Percentiles rank a stretch among this genome's conserved stretches.
phyloP scores from a whole-genome alignment of 352 stramenopile genomes.

The Phytophthora chlamydospora region DNA sequence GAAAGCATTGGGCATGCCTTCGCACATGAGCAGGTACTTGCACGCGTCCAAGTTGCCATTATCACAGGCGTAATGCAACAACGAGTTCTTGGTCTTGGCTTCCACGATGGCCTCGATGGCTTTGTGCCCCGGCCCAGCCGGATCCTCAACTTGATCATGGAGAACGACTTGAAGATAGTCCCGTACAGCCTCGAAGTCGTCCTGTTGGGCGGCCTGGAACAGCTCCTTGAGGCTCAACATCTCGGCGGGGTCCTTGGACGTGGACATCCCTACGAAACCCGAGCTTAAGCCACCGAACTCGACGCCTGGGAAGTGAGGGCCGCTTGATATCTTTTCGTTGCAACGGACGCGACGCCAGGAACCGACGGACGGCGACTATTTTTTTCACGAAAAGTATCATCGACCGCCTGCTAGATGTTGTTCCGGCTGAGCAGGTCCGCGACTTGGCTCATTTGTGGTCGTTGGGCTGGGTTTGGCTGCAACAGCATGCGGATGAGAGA shows the following conservation, averaged over 20 bases:
- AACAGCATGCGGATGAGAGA: constrained; percentile 72
- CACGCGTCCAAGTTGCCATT: constrained; percentile 85
- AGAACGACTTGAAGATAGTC: constrained; percentile 67
- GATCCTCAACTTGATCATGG: constrained; percentile 31
- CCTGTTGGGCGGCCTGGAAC: constrained; percentile 70
- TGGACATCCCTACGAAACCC: neutral
- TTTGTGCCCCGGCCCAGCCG: constrained; percentile 7
- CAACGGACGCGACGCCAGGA: constrained; percentile 25
- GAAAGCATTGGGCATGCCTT: constrained; percentile 59
- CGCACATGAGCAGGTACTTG: constrained; percentile 81
- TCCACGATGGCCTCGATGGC: constrained; percentile 56
- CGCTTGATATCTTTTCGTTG: constrained; percentile 24
- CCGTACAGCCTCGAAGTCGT: constrained; percentile 65
- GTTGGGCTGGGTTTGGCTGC: constrained; percentile 59
- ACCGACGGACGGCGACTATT: constrained; percentile 17
- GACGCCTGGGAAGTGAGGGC: constrained; percentile 11
- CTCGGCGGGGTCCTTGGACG: constrained; percentile 22
- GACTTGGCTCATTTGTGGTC: constrained; percentile 64
- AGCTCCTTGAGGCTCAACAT: constrained; percentile 64
- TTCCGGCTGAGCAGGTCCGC: constrained; percentile 51
- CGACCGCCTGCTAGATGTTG: constrained; percentile 7
- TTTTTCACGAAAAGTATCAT: constrained; percentile 8
- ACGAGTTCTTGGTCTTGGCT: constrained; percentile 70
- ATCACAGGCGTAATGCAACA: constrained; percentile 83
- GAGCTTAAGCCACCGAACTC: neutral